Conservation (phyloP, 306 rosid genomes). For the Vigna reflexopilosa region DNA sequence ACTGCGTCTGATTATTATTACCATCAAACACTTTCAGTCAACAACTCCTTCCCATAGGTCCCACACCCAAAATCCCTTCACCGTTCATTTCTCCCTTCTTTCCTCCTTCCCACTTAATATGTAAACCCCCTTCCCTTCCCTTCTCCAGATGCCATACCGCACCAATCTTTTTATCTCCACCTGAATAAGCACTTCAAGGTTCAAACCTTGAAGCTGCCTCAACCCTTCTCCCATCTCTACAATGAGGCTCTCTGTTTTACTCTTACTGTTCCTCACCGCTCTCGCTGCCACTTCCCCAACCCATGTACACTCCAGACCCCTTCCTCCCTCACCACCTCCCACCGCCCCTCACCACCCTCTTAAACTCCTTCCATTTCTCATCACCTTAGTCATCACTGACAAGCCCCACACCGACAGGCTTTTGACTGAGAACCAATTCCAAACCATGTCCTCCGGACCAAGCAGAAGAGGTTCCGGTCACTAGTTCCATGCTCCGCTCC, state of each 20-base stretch:
- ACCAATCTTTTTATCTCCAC: constrained; percentile 41
- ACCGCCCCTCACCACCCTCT: not conserved
- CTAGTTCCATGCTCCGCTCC: constrained; percentile 44
- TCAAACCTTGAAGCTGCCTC: constrained; percentile 30
- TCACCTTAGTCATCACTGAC: constrained; percentile 16
- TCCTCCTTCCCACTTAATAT: constrained; percentile 39
- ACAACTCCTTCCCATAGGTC: constrained; percentile 50
- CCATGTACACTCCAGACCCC: constrained; percentile 50
- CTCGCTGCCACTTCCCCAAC: constrained; percentile 47
- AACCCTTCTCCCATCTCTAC: constrained; percentile 24
- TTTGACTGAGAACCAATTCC: constrained; percentile 45
- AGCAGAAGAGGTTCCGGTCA: constrained; percentile 91
- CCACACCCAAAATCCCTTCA: constrained; percentile 62
- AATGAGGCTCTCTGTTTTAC: constrained; percentile 52
- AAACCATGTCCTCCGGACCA: constrained; percentile 78
- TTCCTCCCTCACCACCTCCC: constrained; percentile 43
- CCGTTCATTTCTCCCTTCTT: constrained; percentile 64
- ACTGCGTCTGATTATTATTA: constrained; percentile 53
- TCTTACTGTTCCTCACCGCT: constrained; percentile 45
- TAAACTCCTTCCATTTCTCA: constrained; percentile 4
- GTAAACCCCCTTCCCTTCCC: constrained; percentile 47
- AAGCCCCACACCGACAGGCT: constrained; percentile 32
- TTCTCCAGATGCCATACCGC: constrained; percentile 57
- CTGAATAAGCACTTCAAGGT: constrained; percentile 45
- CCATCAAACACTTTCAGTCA: constrained; percentile 54